Percentiles rank a stretch among this genome's conserved stretches.
phyloP scores from a whole-genome alignment of 2,329 filamentous ascomycete species.

The Drechslera avenae region DNA sequence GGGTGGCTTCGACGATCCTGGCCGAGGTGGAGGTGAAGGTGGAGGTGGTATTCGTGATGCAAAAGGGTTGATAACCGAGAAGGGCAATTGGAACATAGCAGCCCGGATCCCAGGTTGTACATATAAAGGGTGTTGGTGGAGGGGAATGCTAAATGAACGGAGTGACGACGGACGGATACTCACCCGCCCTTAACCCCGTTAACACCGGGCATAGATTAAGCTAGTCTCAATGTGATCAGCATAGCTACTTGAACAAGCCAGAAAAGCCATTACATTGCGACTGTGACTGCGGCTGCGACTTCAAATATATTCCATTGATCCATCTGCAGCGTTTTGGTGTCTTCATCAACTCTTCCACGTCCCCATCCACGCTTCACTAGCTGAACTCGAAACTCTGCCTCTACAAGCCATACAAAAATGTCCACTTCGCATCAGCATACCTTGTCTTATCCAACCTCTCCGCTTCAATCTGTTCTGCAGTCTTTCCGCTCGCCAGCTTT shows the following conservation, averaged over 20 bases:
- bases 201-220: too few relatives aligned
- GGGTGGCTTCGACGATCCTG: not conserved
- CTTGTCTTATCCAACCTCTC: slow-evolving; percentile 22
- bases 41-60: not conserved
- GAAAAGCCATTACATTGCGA: too few relatives aligned
- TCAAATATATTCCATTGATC: too few relatives aligned
- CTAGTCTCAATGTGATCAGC: too few relatives aligned
- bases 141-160: not conserved
- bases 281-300: too few relatives aligned
- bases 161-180: too few relatives aligned
- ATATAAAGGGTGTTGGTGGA: not conserved
- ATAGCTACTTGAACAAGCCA: too few relatives aligned
- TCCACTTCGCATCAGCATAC: slow-evolving; percentile 33
- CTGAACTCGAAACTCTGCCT: too few relatives aligned
- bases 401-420: slow-evolving; percentile 33
- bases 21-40: not conserved
- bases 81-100: slow-evolving; percentile 9
- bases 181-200: too few relatives aligned
- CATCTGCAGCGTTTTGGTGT: too few relatives aligned
- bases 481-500: slow-evolving; percentile 16
- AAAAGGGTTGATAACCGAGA: slow-evolving; percentile 6
- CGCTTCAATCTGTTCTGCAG: slow-evolving; percentile 19
- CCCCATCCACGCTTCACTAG: too few relatives aligned
- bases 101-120: not conserved
- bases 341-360: too few relatives aligned